Evolutionary conservation across 345 rosid species (phyloP), one percentile per base, ranked within the genome.

Genomic region (Salix arbutifolia): DNA sequence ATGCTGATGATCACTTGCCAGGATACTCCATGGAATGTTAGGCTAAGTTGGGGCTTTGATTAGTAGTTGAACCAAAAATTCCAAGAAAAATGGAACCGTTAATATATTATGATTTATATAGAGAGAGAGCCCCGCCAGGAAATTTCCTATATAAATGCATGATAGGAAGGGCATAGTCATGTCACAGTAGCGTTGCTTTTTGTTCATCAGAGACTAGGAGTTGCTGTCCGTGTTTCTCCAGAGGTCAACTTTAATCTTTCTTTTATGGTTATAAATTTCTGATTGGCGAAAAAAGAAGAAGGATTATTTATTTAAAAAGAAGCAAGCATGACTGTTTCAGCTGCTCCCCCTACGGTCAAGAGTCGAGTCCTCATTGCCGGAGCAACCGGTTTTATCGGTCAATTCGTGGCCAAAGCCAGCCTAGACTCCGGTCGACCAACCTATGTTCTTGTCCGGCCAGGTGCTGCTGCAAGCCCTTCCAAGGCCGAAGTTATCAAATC

Each of bases 371-470:
- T 91, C 62, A 62, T 91, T 17, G 76, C 74, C 56, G 96, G 96
- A 67, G 91, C 91, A 8, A 82, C 89, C 14, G 96, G 96, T 10
- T 86, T 89, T 67, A 89, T 91, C 26, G 96, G 96, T 50, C 88
- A 73, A 40, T 89, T 84, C 61, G 64, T 91, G 52, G 84, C 90
- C 0, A 83, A 83, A 25, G 93, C 91, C n/a, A 87, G 93, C 85
- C 73, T 89, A 10, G 79, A 75, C 23, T 65, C 87, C 50, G 92
- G 91, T 25, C 85, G 86, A 21, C 83, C 87, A n/a, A 89, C 93
- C 3, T 88, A 85, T 64, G 28, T 89, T 71, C 86, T 91, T 28
- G 77, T 85, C 70, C 83, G 89, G 64, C 74, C 91, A 6, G 67
- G 67, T 52, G 65, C 67, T 8, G 38, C 74, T 38, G 19, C 69